Base-by-base conservation (phyloP, 2,329 filamentous ascomycete species). In the Periconia macrospinosa region DNA sequence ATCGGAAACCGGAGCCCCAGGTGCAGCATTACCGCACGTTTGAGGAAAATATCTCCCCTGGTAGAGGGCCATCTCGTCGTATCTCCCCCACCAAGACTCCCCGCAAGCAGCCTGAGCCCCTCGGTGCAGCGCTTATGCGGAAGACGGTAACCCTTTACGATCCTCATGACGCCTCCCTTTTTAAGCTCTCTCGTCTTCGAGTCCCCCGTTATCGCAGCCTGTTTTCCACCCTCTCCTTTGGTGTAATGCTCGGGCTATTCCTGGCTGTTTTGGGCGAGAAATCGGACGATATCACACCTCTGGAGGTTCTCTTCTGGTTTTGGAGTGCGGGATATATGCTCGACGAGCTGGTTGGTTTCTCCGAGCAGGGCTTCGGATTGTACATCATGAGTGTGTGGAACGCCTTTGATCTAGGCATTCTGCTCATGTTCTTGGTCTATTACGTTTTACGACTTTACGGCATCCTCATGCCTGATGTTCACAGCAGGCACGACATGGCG, bases 331-430 rank as follows among this genome's bases (percentile, higher is more conserved):
- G 93, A 0, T 97, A 95, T 74, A 96, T 97, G 91, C 84, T 97
- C 30, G 93, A 97, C 67, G 93, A 97, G 75, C 83, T 97, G 19
- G 92, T 97, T 17, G 92, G 92, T 11, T 97, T 97, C 79, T 96
- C 92, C 61, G 93, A 97, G 73, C 92, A 97, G 75, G 93, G 93
- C 2, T 97, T 97, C 71, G 92, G 92, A 37, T 83, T 97, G 30
- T 97, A 97, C 75, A 91, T 97, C 67, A 93, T 97, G 86, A 96
- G 91, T 71, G 94, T 97, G 72, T 97, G 93, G 93, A 97, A 97
- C 72, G 86, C 92, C 37, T 96, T 97, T 72, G 93, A 97, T 69
- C 79, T 97, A 37, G 92, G 92, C 9, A 97, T 97, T 49, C 77
- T 97, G 49, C 77, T 96, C 20, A 79, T 97, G 56, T 85, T 97